These are phyloP conservation scores for Rauvolfia tetraphylla DNA, from an alignment of 257 asterid genomes.

Conservation along the genomic window DNA sequence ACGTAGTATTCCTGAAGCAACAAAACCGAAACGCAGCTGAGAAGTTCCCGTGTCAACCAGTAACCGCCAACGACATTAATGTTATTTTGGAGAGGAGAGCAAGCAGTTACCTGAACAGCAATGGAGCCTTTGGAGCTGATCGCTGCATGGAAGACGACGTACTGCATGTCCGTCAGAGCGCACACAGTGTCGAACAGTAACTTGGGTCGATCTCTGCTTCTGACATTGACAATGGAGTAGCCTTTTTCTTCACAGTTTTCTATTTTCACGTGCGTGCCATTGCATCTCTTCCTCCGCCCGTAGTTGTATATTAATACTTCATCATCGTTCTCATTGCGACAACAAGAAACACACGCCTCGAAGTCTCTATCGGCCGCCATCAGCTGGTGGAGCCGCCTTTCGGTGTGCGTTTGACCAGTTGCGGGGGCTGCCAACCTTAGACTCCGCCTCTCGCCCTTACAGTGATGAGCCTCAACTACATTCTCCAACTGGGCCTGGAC, in stretches of 20 bases:
- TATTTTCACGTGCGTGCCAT: conserved; percentile 58
- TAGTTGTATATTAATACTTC: neutral
- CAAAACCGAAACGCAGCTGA: neutral
- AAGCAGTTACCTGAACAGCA: conserved; percentile 62
- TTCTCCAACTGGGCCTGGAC: conserved; percentile 68
- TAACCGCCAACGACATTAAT: too few species aligned
- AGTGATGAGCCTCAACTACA: conserved; percentile 81
- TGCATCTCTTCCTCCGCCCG: conserved; percentile 27
- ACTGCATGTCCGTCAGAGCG: conserved; percentile 64
- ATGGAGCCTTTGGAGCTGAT: conserved; percentile 58
- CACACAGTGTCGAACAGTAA: conserved; percentile 76
- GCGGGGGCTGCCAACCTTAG: conserved; percentile 53
- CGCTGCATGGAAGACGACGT: conserved; percentile 73
- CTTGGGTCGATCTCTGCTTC: conserved; percentile 73
- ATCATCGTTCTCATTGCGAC: conserved; percentile 22
- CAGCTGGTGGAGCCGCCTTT: conserved; percentile 95
- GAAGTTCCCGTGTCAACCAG: too few species aligned
- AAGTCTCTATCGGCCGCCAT: conserved; percentile 77
- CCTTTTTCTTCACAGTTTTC: conserved; percentile 54
- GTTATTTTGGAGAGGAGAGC: too few species aligned
- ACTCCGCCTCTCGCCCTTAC: conserved; percentile 47
- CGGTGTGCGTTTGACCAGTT: conserved; percentile 59
- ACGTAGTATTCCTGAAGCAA: conserved; percentile 65
- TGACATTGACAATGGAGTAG: conserved; percentile 53
- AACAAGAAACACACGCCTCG: conserved; percentile 56